Evolutionary conservation across 1,284 basidiomycete species (phyloP).

Genomic region (Ustilago sp.): DNA sequence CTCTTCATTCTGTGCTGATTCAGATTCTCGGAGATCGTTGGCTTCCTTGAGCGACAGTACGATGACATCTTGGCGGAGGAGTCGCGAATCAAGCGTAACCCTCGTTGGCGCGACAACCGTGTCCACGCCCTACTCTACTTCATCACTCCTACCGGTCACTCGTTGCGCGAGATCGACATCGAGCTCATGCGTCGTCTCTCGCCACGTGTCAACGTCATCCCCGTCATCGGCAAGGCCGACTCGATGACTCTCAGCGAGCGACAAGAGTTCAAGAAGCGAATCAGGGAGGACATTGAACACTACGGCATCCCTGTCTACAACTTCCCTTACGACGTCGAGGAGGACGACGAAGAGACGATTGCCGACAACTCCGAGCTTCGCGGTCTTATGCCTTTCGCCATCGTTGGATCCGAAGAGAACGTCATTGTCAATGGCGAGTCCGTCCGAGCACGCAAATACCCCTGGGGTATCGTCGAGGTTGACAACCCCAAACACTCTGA

Average conservation of each 20-base stretch:
- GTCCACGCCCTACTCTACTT: conserved; percentile 95
- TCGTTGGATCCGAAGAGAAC: conserved; percentile 97
- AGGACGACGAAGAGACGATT: conserved; percentile 98
- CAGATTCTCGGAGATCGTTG: conserved; percentile 81
- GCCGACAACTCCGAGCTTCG: conserved; percentile 81
- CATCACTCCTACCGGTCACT: conserved; percentile 90
- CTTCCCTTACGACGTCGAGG: conserved; percentile 98
- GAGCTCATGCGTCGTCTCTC: conserved; percentile 71
- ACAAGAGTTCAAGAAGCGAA: conserved; percentile 91
- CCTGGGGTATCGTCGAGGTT: conserved; percentile 98
- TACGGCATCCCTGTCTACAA: conserved; percentile 99
- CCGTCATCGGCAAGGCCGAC: conserved; percentile 97
- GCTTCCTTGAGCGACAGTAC: conserved; percentile 98
- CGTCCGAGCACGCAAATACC: conserved; percentile 91
- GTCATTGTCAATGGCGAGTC: conserved; percentile 91
- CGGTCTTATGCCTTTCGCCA: conserved; percentile 81
- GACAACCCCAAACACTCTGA: conserved; percentile 99
- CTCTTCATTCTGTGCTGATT: not conserved
- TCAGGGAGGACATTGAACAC: conserved; percentile 99
- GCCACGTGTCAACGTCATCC: conserved; percentile 90
- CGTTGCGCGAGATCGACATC: conserved; percentile 97
- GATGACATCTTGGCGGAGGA: conserved; percentile 99
- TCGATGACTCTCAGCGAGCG: conserved; percentile 77
- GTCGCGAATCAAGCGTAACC: conserved; percentile 99
- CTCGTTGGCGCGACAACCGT: conserved; percentile 94